These are phyloP conservation scores for Scortechinia acanthostroma DNA, from an alignment of 2,329 filamentous ascomycete genomes.

Conservation along the genomic window DNA sequence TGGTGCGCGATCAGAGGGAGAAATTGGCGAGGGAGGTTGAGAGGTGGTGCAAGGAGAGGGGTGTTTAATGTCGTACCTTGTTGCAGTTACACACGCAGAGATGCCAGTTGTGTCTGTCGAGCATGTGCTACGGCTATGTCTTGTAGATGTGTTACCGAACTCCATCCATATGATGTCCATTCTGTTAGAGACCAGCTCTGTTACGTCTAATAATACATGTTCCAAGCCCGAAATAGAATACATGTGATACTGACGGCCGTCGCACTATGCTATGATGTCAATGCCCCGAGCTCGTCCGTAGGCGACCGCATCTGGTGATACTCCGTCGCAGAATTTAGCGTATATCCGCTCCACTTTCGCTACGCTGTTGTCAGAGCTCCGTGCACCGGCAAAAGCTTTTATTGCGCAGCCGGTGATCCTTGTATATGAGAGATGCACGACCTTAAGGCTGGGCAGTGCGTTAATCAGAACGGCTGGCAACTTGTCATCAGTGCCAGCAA, in stretches of 20 bases:
- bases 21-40: conserved; percentile 31
- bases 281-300: conserved; percentile 19
- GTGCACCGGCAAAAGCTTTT: conserved; percentile 15
- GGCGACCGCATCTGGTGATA: conserved; percentile 20
- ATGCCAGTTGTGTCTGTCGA: too few relatives aligned
- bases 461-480: conserved; percentile 3
- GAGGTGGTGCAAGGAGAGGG: conserved; percentile 32
- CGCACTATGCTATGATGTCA: conserved; percentile 13
- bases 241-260: too few relatives aligned
- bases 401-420: conserved; percentile 20
- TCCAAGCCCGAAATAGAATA: too few relatives aligned
- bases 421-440: conserved; percentile 21
- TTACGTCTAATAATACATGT: too few relatives aligned
- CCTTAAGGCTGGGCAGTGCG: conserved; percentile 15
- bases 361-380: background rate
- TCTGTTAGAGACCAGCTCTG: too few relatives aligned
- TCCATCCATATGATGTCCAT: too few relatives aligned
- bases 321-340: conserved; percentile 15
- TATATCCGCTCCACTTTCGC: conserved; percentile 13
- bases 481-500: background rate
- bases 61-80: conserved; percentile 17
- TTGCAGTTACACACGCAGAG: too few relatives aligned
- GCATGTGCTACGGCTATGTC: too few relatives aligned
- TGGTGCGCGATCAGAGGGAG: conserved; percentile 18
- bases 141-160: too few relatives aligned